Evolutionary conservation across 1,139 yeast species (phyloP).

Genomic region (Pichia cactophila): DNA sequence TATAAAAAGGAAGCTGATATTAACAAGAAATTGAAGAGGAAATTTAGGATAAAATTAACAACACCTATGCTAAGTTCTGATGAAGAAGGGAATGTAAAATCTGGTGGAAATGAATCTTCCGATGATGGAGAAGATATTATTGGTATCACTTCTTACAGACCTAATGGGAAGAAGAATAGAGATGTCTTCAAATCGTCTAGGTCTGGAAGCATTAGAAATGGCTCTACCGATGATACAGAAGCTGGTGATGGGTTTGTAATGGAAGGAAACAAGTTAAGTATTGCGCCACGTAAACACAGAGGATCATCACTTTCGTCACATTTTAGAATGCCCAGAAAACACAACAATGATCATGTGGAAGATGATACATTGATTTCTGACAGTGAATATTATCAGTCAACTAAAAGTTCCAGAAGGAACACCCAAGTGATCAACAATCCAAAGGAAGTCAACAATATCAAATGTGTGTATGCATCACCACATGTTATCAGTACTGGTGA

Average conservation of each 20-base stretch:
- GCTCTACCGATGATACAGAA: conserved; percentile 2
- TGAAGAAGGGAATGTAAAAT: conserved; percentile 2
- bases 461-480: conserved; percentile 6
- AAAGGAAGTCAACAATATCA: background rate
- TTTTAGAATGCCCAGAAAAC: background rate
- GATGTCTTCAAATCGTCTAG: background rate
- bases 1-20: conserved; percentile 2
- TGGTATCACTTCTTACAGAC: background rate
- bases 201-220: background rate
- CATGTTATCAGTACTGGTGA: conserved; percentile 6
- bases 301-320: conserved; percentile 4
- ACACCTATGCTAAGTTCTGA: conserved; percentile 5
- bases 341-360: background rate
- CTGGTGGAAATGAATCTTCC: background rate
- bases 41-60: background rate
- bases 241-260: conserved; percentile 3
- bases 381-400: conserved; percentile 1
- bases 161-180: background rate
- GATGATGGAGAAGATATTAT: background rate
- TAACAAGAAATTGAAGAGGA: conserved; percentile 2
- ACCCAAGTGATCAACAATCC: background rate
- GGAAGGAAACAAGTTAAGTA: background rate
- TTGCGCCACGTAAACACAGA: background rate
- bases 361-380: conserved; percentile 7
- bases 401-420: conserved; percentile 1